Evolutionary conservation across 352 stramenopile genomes (phyloP).

Genomic region (Phytophthora crassamura): DNA sequence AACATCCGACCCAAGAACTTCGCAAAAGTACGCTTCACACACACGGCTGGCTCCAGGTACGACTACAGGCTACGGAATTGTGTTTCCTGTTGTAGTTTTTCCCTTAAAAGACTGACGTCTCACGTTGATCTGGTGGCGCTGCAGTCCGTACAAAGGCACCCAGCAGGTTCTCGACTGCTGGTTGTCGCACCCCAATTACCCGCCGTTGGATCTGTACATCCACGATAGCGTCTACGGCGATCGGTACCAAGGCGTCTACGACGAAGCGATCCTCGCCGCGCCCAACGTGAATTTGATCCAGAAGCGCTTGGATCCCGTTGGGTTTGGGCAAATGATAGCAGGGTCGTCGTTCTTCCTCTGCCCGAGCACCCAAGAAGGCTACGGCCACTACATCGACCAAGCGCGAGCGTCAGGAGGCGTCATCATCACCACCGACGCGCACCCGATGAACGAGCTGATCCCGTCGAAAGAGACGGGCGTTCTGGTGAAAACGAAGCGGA

Average conservation of each 20-base stretch:
- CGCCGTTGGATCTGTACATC: conserved; percentile 44
- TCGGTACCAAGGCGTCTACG: conserved; percentile 26
- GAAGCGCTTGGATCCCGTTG: conserved; percentile 26
- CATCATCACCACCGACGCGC: conserved; percentile 57
- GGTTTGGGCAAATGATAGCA: conserved; percentile 51
- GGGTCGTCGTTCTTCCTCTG: conserved; percentile 60
- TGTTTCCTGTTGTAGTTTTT: not conserved
- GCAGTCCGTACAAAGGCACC: conserved; percentile 66
- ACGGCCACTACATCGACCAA: conserved; percentile 75
- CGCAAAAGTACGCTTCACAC: conserved; percentile 41
- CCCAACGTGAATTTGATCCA: conserved; percentile 45
- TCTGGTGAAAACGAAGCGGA: conserved; percentile 6
- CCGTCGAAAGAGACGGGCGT: conserved; percentile 23
- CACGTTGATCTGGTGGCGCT: conserved; percentile 1
- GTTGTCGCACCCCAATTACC: conserved; percentile 51
- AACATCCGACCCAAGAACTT: conserved; percentile 49
- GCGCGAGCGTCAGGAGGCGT: conserved; percentile 49
- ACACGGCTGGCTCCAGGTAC: conserved; percentile 58
- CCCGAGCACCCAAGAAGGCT: conserved; percentile 62
- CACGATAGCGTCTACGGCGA: conserved; percentile 22
- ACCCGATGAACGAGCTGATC: conserved; percentile 75
- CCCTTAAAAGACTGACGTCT: not conserved
- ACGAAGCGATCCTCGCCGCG: conserved; percentile 20
- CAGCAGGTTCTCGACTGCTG: conserved; percentile 59
- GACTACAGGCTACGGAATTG: too few species aligned